Conservation (phyloP, 306 rosid species). For the Cicer bijugum region DNA sequence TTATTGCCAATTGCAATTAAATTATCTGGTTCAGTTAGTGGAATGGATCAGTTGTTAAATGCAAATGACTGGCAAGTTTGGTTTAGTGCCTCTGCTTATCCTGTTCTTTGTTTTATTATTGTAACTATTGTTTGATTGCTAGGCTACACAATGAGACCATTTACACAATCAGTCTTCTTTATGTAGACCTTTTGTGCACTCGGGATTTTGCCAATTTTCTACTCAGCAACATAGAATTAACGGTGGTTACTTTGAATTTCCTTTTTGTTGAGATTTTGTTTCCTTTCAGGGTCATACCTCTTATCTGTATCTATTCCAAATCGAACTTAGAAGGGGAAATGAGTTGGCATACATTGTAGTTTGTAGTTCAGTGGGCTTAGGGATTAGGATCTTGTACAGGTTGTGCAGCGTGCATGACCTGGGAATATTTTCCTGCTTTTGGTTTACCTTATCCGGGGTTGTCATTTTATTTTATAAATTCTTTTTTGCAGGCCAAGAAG, state of each 20-base stretch:
- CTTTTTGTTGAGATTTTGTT: constrained; percentile 6
- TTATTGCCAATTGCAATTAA: neutral
- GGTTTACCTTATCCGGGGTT: constrained; percentile 27
- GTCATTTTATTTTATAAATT: constrained; percentile 28
- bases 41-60: neutral
- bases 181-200: neutral
- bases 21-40: neutral
- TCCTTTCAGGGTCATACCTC: constrained; percentile 11
- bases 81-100: constrained; percentile 12
- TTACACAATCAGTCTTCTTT: neutral
- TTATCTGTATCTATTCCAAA: neutral
- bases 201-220: neutral
- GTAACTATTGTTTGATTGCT: neutral
- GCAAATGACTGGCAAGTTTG: neutral
- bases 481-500: constrained; percentile 71
- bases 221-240: constrained; percentile 5
- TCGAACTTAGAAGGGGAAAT: neutral
- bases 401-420: neutral
- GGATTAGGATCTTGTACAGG: neutral
- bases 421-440: constrained; percentile 4
- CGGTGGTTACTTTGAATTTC: constrained; percentile 13
- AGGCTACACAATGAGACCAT: constrained; percentile 23
- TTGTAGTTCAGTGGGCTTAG: constrained; percentile 10
- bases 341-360: constrained; percentile 5
- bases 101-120: constrained; percentile 6